Evolutionary conservation across 129 eudicot species (phyloP).

Genomic region (Pittosporum tobira): DNA sequence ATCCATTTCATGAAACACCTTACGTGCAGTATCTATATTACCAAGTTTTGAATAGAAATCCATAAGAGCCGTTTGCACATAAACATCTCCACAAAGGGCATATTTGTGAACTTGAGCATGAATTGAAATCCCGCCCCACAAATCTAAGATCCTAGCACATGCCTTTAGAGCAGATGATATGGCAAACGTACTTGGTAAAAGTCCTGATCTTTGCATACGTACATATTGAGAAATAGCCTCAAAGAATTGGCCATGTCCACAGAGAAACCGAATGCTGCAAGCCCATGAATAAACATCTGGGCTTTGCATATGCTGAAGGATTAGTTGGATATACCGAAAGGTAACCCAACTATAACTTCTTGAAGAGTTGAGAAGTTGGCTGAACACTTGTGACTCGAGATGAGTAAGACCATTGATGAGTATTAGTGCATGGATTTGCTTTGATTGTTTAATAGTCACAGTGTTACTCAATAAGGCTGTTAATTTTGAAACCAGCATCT

Average conservation of each 20-base stretch:
- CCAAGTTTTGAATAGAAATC: constrained; percentile 48
- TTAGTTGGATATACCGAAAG: constrained; percentile 17
- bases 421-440: constrained; percentile 44
- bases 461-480: constrained; percentile 16
- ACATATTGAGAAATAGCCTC: constrained; percentile 34
- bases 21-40: constrained; percentile 26
- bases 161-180: constrained; percentile 38
- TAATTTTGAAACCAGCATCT: constrained; percentile 25
- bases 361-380: constrained; percentile 19
- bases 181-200: constrained; percentile 32
- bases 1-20: constrained; percentile 36
- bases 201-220: constrained; percentile 25
- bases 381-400: constrained; percentile 24
- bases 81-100: constrained; percentile 26
- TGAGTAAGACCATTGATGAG: constrained; percentile 20
- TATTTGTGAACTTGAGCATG: constrained; percentile 42
- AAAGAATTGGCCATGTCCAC: constrained; percentile 25
- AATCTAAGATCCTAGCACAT: constrained; percentile 31
- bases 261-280: constrained; percentile 25
- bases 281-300: constrained; percentile 32
- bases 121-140: constrained; percentile 31
- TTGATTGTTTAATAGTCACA: constrained; percentile 26
- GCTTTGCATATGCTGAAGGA: constrained; percentile 25
- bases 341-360: constrained; percentile 11
- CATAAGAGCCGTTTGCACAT: constrained; percentile 51